These are phyloP conservation scores for Brasilioporus rufonigricans DNA, from an alignment of 768 basidiomycete genomes.

Conservation along the genomic window DNA sequence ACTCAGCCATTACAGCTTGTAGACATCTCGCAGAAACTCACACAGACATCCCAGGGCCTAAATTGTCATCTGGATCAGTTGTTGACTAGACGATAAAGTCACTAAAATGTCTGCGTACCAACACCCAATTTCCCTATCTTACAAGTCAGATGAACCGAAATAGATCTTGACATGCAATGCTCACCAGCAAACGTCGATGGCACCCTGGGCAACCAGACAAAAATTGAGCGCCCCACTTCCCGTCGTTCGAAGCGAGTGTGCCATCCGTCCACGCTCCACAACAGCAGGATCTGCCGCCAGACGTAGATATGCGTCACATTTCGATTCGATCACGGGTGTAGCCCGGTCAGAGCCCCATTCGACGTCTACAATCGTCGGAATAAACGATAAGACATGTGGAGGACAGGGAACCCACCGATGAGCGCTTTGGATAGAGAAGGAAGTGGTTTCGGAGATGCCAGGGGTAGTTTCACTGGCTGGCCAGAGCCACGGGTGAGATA, in stretches of 20 bases:
- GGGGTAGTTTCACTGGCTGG: constrained; percentile 57
- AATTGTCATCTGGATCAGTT: background rate
- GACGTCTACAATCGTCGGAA: constrained; percentile 45
- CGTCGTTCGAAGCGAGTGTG: constrained; percentile 75
- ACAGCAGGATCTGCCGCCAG: constrained; percentile 65
- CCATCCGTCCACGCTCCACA: constrained; percentile 72
- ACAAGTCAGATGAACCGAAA: background rate
- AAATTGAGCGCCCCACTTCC: constrained; percentile 86
- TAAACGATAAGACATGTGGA: background rate
- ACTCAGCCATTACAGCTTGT: background rate
- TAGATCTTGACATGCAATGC: constrained; percentile 12
- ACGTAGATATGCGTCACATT: constrained; percentile 65
- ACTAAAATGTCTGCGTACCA: constrained; percentile 38
- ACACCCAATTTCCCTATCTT: constrained; percentile 73
- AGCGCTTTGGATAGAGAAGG: constrained; percentile 71
- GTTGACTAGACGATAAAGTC: background rate
- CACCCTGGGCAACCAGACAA: constrained; percentile 84
- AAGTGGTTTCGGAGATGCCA: constrained; percentile 59
- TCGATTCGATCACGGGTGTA: constrained; percentile 50
- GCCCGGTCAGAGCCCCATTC: constrained; percentile 89
- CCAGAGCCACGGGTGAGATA: constrained; percentile 54
- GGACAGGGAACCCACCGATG: constrained; percentile 43
- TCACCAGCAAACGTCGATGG: constrained; percentile 84
- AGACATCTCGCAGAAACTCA: constrained; percentile 27
- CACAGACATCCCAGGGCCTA: constrained; percentile 85